These are phyloP conservation scores for Porpolomopsis calyptriformis DNA, from an alignment of 768 basidiomycete species.

Conservation along the genomic window DNA sequence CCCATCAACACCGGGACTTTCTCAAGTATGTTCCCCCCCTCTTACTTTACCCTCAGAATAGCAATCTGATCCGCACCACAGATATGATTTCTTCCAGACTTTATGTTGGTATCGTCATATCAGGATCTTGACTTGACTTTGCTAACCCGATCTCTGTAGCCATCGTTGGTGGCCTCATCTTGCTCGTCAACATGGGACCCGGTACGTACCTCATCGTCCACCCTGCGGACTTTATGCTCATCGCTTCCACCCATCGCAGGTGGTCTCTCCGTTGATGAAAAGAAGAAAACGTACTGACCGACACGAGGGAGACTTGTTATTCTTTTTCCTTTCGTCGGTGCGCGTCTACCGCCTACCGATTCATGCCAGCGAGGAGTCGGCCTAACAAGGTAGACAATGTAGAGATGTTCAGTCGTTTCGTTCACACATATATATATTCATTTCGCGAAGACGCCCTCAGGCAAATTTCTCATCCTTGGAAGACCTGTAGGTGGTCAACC, in stretches of 20 bases:
- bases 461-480: too few species aligned
- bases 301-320: neutral
- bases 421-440: too few species aligned
- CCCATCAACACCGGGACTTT: conserved; percentile 95
- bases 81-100: conserved; percentile 99
- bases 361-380: too few species aligned
- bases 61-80: conserved; percentile 24
- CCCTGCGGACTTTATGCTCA: neutral
- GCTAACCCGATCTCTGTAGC: conserved; percentile 25
- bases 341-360: neutral
- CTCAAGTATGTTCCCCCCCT: conserved; percentile 60
- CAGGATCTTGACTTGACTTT: neutral
- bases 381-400: too few species aligned
- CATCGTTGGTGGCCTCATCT: conserved; percentile 93
- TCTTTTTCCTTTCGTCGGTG: neutral
- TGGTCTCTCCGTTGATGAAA: conserved; percentile 95
- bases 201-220: conserved; percentile 36
- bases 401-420: too few species aligned
- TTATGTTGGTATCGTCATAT: conserved; percentile 40
- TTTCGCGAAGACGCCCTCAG: too few species aligned
- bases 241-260: conserved; percentile 32
- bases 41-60: neutral
- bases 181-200: conserved; percentile 97
- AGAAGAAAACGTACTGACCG: conserved; percentile 87
- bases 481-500: too few species aligned